These are phyloP conservation scores for Talaromyces ruber DNA, from an alignment of 495 filamentous ascomycete species.

Conservation along the genomic window DNA sequence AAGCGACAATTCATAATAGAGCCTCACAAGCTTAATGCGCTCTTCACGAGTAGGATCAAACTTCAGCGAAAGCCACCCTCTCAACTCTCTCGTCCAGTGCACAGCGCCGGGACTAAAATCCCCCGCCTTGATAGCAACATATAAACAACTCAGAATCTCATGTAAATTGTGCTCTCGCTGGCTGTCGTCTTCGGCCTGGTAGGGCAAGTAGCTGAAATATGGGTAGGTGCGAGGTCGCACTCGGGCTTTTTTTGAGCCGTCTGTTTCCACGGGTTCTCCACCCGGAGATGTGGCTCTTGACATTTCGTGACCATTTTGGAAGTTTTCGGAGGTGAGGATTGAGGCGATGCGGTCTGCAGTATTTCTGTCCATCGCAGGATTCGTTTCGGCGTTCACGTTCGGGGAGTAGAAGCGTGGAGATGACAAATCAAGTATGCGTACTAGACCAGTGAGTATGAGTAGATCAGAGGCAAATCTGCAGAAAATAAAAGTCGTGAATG, in stretches of 20 bases:
- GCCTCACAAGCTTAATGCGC: conserved; percentile 70
- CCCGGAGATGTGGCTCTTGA: conserved; percentile 62
- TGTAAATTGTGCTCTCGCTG: conserved; percentile 65
- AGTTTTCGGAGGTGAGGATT: conserved; percentile 38
- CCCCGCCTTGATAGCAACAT: conserved; percentile 80
- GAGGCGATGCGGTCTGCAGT: conserved; percentile 17
- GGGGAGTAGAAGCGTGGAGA: neutral
- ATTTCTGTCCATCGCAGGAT: conserved; percentile 32
- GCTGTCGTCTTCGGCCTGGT: conserved; percentile 66
- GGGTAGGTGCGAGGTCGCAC: conserved; percentile 86
- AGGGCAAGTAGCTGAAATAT: conserved; percentile 84
- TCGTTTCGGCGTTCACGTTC: neutral
- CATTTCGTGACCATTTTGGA: conserved; percentile 40
- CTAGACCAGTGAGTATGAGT: neutral
- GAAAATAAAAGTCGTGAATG: neutral
- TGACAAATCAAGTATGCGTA: conserved; percentile 1
- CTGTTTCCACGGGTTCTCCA: conserved; percentile 45
- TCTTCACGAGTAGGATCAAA: conserved; percentile 85
- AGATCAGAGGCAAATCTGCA: neutral
- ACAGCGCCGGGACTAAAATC: conserved; percentile 91
- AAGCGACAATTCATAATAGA: conserved; percentile 92
- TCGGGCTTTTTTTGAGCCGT: conserved; percentile 50
- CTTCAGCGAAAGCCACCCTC: conserved; percentile 91
- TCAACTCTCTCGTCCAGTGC: conserved; percentile 94
- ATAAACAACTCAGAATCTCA: conserved; percentile 86